A percentile compares a stretch with the other conserved stretches of the same genome.
These are phyloP conservation scores for Wickerhamiella bombiphila DNA, from an alignment of 805 yeast genomes.

Conservation along the genomic window DNA sequence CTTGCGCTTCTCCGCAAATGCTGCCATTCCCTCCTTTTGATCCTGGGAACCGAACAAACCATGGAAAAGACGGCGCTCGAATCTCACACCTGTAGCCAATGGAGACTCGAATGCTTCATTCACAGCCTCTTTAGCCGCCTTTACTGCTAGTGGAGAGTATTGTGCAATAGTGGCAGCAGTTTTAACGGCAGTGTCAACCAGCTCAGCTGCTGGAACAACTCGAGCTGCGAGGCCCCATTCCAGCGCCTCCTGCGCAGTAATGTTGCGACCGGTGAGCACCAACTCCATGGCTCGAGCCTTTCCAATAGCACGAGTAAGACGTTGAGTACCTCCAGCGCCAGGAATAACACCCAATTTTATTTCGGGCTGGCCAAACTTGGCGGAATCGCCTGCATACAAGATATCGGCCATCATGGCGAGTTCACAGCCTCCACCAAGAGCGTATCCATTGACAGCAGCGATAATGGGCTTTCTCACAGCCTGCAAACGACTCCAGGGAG, in stretches of 20 bases:
- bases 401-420: conserved; percentile 40
- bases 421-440: conserved; percentile 45
- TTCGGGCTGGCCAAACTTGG: conserved; percentile 42
- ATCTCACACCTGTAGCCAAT: conserved; percentile 28
- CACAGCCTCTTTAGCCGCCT: conserved; percentile 34
- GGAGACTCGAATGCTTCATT: conserved; percentile 27
- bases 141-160: conserved; percentile 30
- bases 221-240: conserved; percentile 36
- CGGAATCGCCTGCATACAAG: conserved; percentile 34
- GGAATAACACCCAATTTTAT: conserved; percentile 38
- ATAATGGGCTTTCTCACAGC: conserved; percentile 33
- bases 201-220: conserved; percentile 27
- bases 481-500: conserved; percentile 29
- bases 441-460: conserved; percentile 41
- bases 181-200: conserved; percentile 31
- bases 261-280: conserved; percentile 33
- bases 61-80: conserved; percentile 34
- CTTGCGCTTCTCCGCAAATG: conserved; percentile 34
- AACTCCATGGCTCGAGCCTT: conserved; percentile 36
- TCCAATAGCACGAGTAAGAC: conserved; percentile 35
- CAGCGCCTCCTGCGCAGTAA: conserved; percentile 32
- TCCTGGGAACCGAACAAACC: conserved; percentile 32
- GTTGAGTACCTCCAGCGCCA: conserved; percentile 41
- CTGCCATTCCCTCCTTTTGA: conserved; percentile 37
- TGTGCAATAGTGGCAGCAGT: conserved; percentile 31